These are phyloP conservation scores for Neohortaea acidophila DNA, from an alignment of 495 filamentous ascomycete genomes.

Conservation along the genomic window DNA sequence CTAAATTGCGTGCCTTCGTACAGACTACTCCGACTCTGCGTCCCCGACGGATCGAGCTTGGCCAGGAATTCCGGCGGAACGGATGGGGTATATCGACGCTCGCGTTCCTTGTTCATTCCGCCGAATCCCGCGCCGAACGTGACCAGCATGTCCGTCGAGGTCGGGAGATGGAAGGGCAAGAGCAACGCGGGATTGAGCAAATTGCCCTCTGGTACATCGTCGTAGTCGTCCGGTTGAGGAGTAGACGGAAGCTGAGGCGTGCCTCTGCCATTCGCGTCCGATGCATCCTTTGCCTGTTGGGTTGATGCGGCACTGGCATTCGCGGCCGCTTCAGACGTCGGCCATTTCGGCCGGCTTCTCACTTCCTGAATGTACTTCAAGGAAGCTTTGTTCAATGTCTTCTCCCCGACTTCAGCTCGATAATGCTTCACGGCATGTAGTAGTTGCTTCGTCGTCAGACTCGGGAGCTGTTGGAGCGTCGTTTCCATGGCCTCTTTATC, in stretches of 20 bases:
- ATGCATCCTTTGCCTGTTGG: neutral
- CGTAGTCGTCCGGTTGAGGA: conserved; percentile 28
- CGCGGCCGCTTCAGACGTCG: conserved; percentile 13
- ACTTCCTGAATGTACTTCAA: conserved; percentile 71
- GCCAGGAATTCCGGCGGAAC: conserved; percentile 87
- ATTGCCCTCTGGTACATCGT: conserved; percentile 49
- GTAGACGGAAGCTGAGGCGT: conserved; percentile 12
- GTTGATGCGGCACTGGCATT: too few species aligned
- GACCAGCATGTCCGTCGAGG: conserved; percentile 92
- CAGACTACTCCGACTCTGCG: conserved; percentile 14
- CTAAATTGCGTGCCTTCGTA: conserved; percentile 17
- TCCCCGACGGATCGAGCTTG: conserved; percentile 56
- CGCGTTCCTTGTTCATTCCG: conserved; percentile 77
- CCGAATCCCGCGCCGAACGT: conserved; percentile 91
- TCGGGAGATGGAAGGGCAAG: conserved; percentile 85
- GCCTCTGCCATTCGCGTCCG: conserved; percentile 8
- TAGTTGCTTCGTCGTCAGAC: conserved; percentile 74
- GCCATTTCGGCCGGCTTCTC: conserved; percentile 52
- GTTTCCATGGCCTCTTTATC: conserved; percentile 71
- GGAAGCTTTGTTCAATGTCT: conserved; percentile 67
- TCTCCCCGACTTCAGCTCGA: conserved; percentile 87
- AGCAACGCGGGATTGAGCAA: conserved; percentile 81
- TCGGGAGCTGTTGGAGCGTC: conserved; percentile 75
- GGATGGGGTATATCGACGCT: conserved; percentile 90
- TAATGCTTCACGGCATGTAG: conserved; percentile 88